Evolutionary conservation across 257 asterid species (phyloP).

Genomic region (Petunia secreta): DNA sequence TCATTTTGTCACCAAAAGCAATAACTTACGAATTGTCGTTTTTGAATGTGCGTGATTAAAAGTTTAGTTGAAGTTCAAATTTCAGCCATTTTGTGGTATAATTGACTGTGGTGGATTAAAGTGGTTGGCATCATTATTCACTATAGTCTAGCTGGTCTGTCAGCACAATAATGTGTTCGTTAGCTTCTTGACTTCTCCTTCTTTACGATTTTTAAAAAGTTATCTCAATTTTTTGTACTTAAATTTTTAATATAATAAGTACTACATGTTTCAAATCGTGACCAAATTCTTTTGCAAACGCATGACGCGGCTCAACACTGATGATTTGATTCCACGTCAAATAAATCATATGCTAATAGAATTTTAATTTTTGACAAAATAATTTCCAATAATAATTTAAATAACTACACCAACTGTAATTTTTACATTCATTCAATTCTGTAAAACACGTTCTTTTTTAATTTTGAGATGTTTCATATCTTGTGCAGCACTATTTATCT

Average conservation of each 20-base stretch:
- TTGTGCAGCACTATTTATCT: too few species aligned
- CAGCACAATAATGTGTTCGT: background rate
- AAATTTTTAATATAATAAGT: background rate
- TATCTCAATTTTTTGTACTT: background rate
- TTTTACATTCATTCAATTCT: too few species aligned
- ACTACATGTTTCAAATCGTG: slow-evolving; percentile 7
- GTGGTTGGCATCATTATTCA: slow-evolving; percentile 27
- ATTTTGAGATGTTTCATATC: too few species aligned
- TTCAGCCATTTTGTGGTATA: slow-evolving; percentile 14
- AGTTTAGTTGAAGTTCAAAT: background rate
- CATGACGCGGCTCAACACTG: slow-evolving; percentile 14
- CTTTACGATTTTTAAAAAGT: background rate
- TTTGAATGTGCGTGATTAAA: background rate
- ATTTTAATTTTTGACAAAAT: too few species aligned
- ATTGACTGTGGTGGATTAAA: slow-evolving; percentile 23
- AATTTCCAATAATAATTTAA: too few species aligned
- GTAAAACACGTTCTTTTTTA: too few species aligned
- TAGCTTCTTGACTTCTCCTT: slow-evolving; percentile 1
- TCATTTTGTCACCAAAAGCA: slow-evolving; percentile 21
- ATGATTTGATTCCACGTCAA: background rate
- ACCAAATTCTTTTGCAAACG: background rate
- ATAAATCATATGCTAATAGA: background rate
- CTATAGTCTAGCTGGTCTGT: slow-evolving; percentile 5
- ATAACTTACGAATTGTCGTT: slow-evolving; percentile 17
- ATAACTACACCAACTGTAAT: too few species aligned